Evolutionary conservation across 306 rosid species (phyloP).

Genomic region (Lithocarpus polystachyus): DNA sequence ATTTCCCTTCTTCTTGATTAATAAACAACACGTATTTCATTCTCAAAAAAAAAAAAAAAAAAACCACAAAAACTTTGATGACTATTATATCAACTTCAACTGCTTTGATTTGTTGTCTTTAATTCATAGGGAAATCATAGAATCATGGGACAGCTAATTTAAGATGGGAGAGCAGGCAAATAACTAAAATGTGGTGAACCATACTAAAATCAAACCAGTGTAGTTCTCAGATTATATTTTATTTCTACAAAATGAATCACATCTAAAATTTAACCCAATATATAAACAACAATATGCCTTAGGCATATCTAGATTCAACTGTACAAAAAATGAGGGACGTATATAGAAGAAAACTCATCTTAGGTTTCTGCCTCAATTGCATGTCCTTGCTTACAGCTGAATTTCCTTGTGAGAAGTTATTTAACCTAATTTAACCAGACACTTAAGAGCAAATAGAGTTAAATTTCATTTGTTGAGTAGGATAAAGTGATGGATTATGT

Average conservation of each 20-base stretch:
- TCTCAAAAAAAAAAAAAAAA: too few relatives aligned
- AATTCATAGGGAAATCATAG: neutral
- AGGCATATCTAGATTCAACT: neutral
- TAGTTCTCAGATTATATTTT: too few relatives aligned
- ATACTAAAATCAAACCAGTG: neutral
- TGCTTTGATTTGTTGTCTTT: neutral
- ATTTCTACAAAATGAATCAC: too few relatives aligned
- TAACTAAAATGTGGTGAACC: neutral
- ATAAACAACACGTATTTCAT: too few relatives aligned
- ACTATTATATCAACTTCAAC: too few relatives aligned
- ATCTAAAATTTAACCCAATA: neutral
- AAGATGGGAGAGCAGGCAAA: neutral
- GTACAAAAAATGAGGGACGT: neutral
- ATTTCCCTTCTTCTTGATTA: too few relatives aligned
- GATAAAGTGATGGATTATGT: neutral
- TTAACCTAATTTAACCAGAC: neutral
- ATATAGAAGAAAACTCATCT: neutral
- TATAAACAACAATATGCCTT: neutral
- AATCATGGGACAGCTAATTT: neutral
- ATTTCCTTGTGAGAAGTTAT: neutral
- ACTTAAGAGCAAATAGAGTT: neutral
- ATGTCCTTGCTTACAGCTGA: neutral
- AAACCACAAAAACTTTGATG: too few relatives aligned
- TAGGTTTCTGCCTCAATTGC: neutral
- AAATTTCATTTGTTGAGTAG: neutral